Base-by-base conservation (phyloP, 768 basidiomycete genomes). In the Xerocomellus intermedius region DNA sequence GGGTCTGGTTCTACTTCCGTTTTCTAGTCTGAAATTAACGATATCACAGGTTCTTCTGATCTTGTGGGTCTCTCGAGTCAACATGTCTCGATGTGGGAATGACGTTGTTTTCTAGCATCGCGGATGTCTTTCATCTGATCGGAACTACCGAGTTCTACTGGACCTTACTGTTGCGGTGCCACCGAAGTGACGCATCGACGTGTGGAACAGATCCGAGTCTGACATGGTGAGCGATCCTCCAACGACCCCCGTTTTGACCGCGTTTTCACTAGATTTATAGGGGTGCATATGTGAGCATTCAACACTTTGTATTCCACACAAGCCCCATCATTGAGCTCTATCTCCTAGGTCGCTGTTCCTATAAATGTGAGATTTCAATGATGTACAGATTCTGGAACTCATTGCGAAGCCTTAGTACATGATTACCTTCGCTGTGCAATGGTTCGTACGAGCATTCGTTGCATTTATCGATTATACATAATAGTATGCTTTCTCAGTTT, bases 261-360 rank as follows among this genome's bases (percentile, higher is more conserved):
- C 4, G 1, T 17, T 39, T 16, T 47, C 2, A 45, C 2, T 5
- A 5, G 1, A 10, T 46, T 30, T 16, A 5, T 16, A 62, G 61
- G 61, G 59, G 61, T 10, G 12, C 24, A 32, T 41, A 9, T 26
- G 61, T 62, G 33, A 50, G 61, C 38, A 41, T 19, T 32, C 21
- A 9, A 36, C 10, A 3, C 4, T 19, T 7, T 5, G 2, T 30
- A 22, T 30, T 32, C 5, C 2, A 13, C 4, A 13, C 0, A n/a
- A 38, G 2, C 3, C 4, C 3, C 10, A 42, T 19, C 16, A 16
- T 43, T 19, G 5, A 26, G 28, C 10, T n/a, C 13, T 21, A n/a
- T 28, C 17, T n/a, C 10, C 2, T 42, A 62, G 59, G 7, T 50
- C 9, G 22, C 47, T 2, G 10, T 62, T 8, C 17, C 50, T 4